Evolutionary conservation across 2,329 filamentous ascomycete species (phyloP).

Genomic region (Monascus ruber): DNA sequence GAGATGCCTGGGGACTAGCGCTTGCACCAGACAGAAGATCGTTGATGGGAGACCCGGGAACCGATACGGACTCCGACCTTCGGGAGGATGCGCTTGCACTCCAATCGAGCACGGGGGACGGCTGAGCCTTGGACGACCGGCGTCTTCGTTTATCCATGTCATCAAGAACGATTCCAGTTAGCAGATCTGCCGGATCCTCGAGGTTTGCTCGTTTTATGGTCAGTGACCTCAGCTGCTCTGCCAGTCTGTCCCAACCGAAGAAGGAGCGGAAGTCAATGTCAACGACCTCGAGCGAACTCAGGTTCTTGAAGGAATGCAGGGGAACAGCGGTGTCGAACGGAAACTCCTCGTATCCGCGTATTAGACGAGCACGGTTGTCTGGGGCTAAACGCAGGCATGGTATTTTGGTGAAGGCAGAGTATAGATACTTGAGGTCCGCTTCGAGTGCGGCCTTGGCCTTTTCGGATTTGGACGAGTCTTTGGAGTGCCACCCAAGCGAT

Average conservation of each 20-base stretch:
- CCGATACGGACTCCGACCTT: constrained; percentile 57
- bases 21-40: constrained; percentile 38
- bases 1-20: constrained; percentile 36
- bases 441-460: constrained; percentile 78
- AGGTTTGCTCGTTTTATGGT: constrained; percentile 78
- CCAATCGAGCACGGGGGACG: constrained; percentile 66
- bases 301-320: constrained; percentile 92
- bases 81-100: constrained; percentile 36
- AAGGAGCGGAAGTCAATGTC: constrained; percentile 96
- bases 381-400: constrained; percentile 80
- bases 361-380: constrained; percentile 84
- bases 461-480: constrained; percentile 73
- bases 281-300: constrained; percentile 85
- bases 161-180: constrained; percentile 88
- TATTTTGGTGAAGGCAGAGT: constrained; percentile 97
- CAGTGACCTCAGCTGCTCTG: constrained; percentile 82
- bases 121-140: constrained; percentile 74
- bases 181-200: constrained; percentile 78
- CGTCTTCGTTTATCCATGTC: constrained; percentile 88
- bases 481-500: constrained; percentile 69
- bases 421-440: constrained; percentile 86
- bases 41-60: constrained; percentile 52
- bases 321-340: constrained; percentile 96
- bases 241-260: constrained; percentile 89
- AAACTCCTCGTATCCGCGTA: constrained; percentile 91